A percentile compares a stretch with the other conserved stretches of the same genome.
phyloP scores from a whole-genome alignment of 805 yeast species.

The Kluyveromyces siamensis region DNA sequence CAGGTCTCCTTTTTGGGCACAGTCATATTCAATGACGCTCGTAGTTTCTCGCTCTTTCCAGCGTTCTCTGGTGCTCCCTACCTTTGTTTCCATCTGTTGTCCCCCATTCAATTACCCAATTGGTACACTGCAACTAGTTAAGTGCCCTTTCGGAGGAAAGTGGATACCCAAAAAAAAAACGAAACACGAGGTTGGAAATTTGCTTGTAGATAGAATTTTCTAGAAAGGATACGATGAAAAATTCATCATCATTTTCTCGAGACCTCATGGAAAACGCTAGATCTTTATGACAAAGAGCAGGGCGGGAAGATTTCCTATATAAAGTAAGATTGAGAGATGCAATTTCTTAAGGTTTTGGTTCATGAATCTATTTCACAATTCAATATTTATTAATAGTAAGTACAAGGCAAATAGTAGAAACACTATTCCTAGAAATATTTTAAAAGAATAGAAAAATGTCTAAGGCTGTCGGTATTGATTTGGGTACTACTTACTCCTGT shows the following conservation, averaged over 20 bases:
- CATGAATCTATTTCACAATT: too few relatives aligned
- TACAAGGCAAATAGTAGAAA: neutral
- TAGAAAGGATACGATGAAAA: neutral
- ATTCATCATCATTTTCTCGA: neutral
- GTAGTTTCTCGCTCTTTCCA: too few relatives aligned
- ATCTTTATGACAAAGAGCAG: neutral
- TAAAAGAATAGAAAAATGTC: constrained; percentile 22
- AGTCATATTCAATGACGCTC: too few relatives aligned
- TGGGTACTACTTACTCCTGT: constrained; percentile 97
- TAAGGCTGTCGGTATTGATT: constrained; percentile 65
- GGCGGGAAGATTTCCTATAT: neutral
- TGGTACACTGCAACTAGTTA: too few relatives aligned
- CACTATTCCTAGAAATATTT: neutral
- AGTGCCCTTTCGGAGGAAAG: neutral
- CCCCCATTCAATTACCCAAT: too few relatives aligned
- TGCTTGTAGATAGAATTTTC: constrained; percentile 1
- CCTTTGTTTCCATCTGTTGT: too few relatives aligned
- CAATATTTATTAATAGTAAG: too few relatives aligned
- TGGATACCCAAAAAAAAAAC: neutral
- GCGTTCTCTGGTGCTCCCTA: too few relatives aligned
- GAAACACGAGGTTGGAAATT: neutral
- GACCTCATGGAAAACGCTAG: neutral
- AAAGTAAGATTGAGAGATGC: neutral
- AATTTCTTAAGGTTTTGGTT: too few relatives aligned
- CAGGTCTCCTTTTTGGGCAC: too few relatives aligned